Conservation (phyloP, 1,139 yeast genomes). For the Blastobotrys malaysiensis region DNA sequence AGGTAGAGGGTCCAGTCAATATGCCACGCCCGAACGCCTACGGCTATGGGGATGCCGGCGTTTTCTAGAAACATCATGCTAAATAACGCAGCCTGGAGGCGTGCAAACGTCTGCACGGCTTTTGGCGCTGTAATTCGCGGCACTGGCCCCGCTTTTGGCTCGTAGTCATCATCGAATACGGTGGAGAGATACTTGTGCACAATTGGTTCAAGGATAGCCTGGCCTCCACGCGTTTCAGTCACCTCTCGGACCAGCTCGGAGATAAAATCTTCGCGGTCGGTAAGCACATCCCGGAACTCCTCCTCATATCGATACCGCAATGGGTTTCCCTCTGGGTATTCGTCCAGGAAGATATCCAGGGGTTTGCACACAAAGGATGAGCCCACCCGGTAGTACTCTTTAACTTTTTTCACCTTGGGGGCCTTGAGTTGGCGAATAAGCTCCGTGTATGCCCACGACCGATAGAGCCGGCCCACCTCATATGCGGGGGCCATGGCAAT, state of each 20-base stretch:
- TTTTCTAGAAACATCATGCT: constrained; percentile 7
- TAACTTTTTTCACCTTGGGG: constrained; percentile 1
- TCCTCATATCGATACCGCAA: constrained; percentile 5
- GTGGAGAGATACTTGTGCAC: constrained; percentile 3
- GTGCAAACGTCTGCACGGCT: constrained; percentile 9
- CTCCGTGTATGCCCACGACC: constrained; percentile 14
- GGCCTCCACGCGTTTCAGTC: constrained; percentile 2
- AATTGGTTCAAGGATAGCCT: neutral
- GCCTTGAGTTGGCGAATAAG: constrained; percentile 3
- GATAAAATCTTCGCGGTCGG: constrained; percentile 3
- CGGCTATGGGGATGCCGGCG: constrained; percentile 6
- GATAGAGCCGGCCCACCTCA: constrained; percentile 10
- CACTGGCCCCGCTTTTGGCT: neutral
- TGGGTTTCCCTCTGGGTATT: neutral
- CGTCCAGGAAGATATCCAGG: constrained; percentile 3
- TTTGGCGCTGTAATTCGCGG: neutral
- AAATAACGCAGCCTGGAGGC: constrained; percentile 13
- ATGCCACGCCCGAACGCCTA: neutral
- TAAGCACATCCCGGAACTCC: constrained; percentile 7
- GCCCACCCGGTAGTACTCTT: constrained; percentile 6
- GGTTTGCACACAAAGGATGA: neutral
- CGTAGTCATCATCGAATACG: neutral
- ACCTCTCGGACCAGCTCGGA: constrained; percentile 8
- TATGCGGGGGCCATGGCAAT: constrained; percentile 8
- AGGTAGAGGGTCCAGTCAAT: constrained; percentile 5